Percentiles rank a stretch among this genome's conserved stretches.
These are phyloP conservation scores for Euryodendron excelsum DNA, from an alignment of 148 eudicot species.

Conservation along the genomic window DNA sequence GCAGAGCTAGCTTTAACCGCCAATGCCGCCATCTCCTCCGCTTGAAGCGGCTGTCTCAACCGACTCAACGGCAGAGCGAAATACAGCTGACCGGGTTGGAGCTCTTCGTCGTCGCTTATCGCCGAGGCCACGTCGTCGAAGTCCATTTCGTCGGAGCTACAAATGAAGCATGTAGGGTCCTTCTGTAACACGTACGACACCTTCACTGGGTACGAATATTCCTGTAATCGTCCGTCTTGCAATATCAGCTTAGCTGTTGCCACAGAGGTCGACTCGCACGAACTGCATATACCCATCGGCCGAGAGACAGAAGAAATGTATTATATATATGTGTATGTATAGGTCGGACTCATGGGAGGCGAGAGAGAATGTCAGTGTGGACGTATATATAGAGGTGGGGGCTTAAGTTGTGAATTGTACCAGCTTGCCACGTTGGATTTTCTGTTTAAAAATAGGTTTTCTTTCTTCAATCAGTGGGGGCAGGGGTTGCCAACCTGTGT, in stretches of 20 bases:
- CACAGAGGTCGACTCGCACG: constrained; percentile 42
- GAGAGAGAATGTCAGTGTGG: not conserved
- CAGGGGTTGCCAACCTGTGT: constrained; percentile 34
- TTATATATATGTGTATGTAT: not conserved
- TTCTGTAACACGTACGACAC: constrained; percentile 48
- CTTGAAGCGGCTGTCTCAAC: constrained; percentile 43
- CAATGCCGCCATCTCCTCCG: constrained; percentile 93
- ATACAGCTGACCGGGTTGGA: constrained; percentile 71
- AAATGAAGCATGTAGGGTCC: constrained; percentile 43
- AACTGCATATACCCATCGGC: constrained; percentile 55
- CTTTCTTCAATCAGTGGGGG: no score
- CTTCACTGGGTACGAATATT: constrained; percentile 53
- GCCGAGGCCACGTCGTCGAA: constrained; percentile 61
- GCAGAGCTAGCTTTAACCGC: constrained; percentile 92
- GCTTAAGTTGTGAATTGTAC: constrained; percentile 11
- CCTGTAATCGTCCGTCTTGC: constrained; percentile 55
- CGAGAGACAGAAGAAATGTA: not conserved
- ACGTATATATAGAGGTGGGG: not conserved
- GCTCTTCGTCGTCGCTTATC: constrained; percentile 52
- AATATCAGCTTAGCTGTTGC: constrained; percentile 50
- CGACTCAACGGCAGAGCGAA: constrained; percentile 64
- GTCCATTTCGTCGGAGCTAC: constrained; percentile 90
- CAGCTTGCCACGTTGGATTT: constrained; percentile 34
- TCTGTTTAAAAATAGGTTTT: no score
- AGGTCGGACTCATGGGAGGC: not conserved